phyloP scores from a whole-genome alignment of 2,329 filamentous ascomycete species.

The Pseudohalonectria lignicola region DNA sequence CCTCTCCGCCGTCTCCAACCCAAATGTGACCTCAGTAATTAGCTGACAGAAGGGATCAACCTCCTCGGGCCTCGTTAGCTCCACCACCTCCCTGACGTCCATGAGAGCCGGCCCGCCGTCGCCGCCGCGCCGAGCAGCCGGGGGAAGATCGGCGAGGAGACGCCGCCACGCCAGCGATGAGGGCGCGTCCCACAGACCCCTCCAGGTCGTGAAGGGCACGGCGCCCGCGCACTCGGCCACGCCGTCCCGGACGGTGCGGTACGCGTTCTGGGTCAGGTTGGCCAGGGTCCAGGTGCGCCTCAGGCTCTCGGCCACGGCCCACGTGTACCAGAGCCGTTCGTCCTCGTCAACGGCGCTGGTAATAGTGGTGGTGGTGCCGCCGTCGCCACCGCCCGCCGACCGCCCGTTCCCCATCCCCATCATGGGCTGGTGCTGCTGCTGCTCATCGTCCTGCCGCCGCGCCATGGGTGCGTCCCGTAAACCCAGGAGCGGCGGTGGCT shows the following conservation, averaged over 20 bases:
- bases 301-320: conserved; percentile 21
- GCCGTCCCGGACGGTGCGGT: conserved; percentile 11
- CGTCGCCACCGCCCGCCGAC: neutral
- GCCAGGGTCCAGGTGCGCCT: conserved; percentile 16
- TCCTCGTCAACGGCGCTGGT: neutral
- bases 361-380: too few relatives aligned
- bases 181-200: conserved; percentile 15
- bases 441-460: conserved; percentile 1
- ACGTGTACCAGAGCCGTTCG: conserved; percentile 11
- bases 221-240: conserved; percentile 13
- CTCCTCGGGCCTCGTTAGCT: conserved; percentile 4
- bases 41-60: conserved; percentile 9
- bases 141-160: conserved; percentile 3
- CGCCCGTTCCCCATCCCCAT: neutral
- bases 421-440: neutral
- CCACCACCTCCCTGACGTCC: conserved; percentile 5
- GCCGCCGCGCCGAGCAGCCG: too few relatives aligned
- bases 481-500: too few relatives aligned
- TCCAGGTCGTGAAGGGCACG: conserved; percentile 11
- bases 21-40: conserved; percentile 7
- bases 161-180: conserved; percentile 12
- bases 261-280: conserved; percentile 9
- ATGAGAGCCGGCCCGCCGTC: neutral
- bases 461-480: conserved; percentile 3
- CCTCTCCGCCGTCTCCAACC: conserved; percentile 7